phyloP scores from a whole-genome alignment of 441 rosid genomes.

The Metrosideros polymorpha region DNA sequence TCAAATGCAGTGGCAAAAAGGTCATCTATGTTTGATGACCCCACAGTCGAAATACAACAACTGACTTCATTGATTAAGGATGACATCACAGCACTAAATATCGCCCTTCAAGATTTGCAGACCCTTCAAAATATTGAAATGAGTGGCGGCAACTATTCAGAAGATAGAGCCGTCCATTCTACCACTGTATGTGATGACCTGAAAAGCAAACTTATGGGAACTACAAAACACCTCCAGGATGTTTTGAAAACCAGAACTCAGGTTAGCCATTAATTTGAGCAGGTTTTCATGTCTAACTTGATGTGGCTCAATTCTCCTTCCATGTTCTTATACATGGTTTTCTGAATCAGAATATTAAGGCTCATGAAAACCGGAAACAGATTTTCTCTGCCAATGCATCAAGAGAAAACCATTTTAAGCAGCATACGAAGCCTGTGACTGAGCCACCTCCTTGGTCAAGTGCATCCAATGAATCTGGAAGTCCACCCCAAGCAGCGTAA shows the following conservation, averaged over 20 bases:
- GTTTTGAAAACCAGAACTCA: constrained; percentile 80
- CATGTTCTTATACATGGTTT: neutral
- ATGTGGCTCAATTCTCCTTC: neutral
- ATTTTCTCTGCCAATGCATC: constrained; percentile 65
- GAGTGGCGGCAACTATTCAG: constrained; percentile 59
- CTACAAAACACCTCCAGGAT: constrained; percentile 70
- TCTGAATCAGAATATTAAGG: constrained; percentile 62
- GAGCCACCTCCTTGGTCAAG: constrained; percentile 93
- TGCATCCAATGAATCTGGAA: constrained; percentile 36
- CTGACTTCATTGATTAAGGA: constrained; percentile 72
- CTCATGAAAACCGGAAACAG: constrained; percentile 82
- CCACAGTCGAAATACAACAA: constrained; percentile 73
- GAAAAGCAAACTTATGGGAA: constrained; percentile 75
- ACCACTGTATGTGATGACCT: constrained; percentile 78
- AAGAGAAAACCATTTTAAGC: constrained; percentile 43
- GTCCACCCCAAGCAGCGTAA: constrained; percentile 39
- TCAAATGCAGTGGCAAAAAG: constrained; percentile 58
- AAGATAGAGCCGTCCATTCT: constrained; percentile 69
- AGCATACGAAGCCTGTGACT: constrained; percentile 30
- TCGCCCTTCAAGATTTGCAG: constrained; percentile 75
- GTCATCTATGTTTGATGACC: constrained; percentile 90
- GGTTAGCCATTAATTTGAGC: constrained; percentile 23
- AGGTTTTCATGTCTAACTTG: neutral
- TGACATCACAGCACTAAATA: constrained; percentile 59
- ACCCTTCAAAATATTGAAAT: constrained; percentile 77